phyloP scores from a whole-genome alignment of 2,329 filamentous ascomycete genomes.

The Aspergillus calidoustus region DNA sequence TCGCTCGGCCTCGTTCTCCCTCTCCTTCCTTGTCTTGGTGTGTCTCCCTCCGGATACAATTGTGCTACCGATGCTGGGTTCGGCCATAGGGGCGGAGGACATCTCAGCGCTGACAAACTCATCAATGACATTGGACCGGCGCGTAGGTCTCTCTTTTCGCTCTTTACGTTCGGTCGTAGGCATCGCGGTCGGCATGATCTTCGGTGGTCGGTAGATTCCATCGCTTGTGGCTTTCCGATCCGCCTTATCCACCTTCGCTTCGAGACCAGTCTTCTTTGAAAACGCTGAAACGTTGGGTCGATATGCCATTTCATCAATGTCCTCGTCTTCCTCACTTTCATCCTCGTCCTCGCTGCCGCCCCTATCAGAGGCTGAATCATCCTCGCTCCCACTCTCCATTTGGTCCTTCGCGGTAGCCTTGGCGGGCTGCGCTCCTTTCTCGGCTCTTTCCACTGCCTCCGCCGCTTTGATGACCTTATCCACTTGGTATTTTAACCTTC shows the following conservation, averaged over 20 bases:
- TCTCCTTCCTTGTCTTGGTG: conserved; percentile 76
- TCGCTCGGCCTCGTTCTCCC: conserved; percentile 76
- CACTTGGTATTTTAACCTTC: conserved; percentile 90
- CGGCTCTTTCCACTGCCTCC: conserved; percentile 54
- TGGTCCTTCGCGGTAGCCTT: conserved; percentile 37
- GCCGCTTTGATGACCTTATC: conserved; percentile 91
- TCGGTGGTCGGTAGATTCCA: conserved; percentile 86
- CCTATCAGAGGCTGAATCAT: conserved; percentile 31
- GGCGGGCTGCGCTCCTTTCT: conserved; percentile 31
- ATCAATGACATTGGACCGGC: conserved; percentile 83
- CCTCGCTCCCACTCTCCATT: conserved; percentile 34
- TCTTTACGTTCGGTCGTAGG: conserved; percentile 66
- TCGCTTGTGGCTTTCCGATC: conserved; percentile 47
- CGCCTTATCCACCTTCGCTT: conserved; percentile 31
- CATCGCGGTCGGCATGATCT: conserved; percentile 85
- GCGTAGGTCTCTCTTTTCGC: conserved; percentile 64
- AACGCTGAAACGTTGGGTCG: conserved; percentile 62
- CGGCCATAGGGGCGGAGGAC: conserved; percentile 76
- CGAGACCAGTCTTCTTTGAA: conserved; percentile 45
- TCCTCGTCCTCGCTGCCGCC: conserved; percentile 32
- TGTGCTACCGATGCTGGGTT: conserved; percentile 90
- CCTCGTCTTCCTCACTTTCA: conserved; percentile 31
- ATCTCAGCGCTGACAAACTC: conserved; percentile 89
- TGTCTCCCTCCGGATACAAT: conserved; percentile 79
- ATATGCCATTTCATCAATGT: conserved; percentile 65